Evolutionary conservation across 352 stramenopile genomes (phyloP).

Genomic region (Elongisporangium anandrum): DNA sequence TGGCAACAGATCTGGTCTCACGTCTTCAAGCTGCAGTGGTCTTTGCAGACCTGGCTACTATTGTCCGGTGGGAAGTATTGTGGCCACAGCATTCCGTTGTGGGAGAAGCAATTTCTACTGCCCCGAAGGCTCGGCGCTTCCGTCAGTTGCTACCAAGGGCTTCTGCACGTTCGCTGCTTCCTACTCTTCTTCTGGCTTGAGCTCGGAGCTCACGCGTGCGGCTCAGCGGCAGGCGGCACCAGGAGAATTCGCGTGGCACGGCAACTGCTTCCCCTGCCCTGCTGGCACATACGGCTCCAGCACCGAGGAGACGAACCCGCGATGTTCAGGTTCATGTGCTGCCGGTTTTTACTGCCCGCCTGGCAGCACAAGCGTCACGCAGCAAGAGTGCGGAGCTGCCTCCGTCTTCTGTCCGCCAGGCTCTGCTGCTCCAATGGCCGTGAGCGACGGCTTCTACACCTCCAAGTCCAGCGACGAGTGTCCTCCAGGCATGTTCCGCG

Average conservation of each 20-base stretch:
- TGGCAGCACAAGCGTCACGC: slow-evolving; percentile 33
- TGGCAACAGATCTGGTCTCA: slow-evolving; percentile 21
- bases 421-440: slow-evolving; percentile 17
- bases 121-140: slow-evolving; percentile 20
- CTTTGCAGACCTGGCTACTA: slow-evolving; percentile 30
- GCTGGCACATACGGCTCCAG: slow-evolving; percentile 46
- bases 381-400: slow-evolving; percentile 45
- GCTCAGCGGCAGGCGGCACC: slow-evolving; percentile 25
- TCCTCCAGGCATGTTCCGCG: slow-evolving; percentile 30
- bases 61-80: slow-evolving; percentile 28
- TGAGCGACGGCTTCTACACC: slow-evolving; percentile 43
- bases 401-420: slow-evolving; percentile 41
- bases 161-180: slow-evolving; percentile 21
- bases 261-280: slow-evolving; percentile 60
- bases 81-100: slow-evolving; percentile 11
- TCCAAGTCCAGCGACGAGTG: slow-evolving; percentile 23
- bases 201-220: slow-evolving; percentile 10
- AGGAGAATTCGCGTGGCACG: slow-evolving; percentile 58
- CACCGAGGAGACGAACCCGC: slow-evolving; percentile 29
- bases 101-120: slow-evolving; percentile 27
- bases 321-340: slow-evolving; percentile 55
- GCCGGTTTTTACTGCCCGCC: slow-evolving; percentile 65
- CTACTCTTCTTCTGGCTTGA: background rate
- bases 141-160: slow-evolving; percentile 11
- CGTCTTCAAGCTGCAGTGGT: slow-evolving; percentile 26